Base-by-base conservation (phyloP, 257 asterid species). In the Solanum etuberosum region DNA sequence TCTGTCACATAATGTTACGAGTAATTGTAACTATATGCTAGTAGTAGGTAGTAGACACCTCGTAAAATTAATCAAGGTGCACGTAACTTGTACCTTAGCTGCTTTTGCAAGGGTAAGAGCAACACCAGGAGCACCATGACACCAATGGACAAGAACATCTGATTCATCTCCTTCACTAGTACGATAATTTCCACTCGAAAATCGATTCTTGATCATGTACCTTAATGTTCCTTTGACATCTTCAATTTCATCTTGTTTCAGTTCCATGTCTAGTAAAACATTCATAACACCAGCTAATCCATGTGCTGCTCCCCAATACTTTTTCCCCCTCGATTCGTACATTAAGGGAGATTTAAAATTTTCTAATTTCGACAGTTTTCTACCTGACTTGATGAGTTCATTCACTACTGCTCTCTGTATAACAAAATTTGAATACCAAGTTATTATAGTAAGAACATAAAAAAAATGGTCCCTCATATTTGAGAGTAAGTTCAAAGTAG, bases 281-380 rank as follows among this genome's bases (percentile, higher is more conserved):
- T 94, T 87, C 87, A 93, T 80, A 63, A 94, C 93, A 87, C 98
- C 98, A 40, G 98, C 96, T 74, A 96, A 85, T 63, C 98, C 98
- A 86, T 94, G 98, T 34, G 98, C 98, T 1, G 98, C 96, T 88
- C 98, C 98, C 98, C 96, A 94, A 68, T 96, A 94, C 85, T 73
- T 93, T 70, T 93, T 91, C 54, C 96, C 98, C n/a, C 95, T 94
- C 98, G 97, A 96, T 88, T 92, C 94, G 68, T 89, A 94, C 98
- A 94, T 94, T 90, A 96, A 88, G 1, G 97, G 94, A 37, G 95
- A 92, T 85, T 91, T 91, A 1, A 40, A 35, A 11, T 85, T 67
- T 3, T 67, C 81, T 85, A 87, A 87, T n/a, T 87, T 92, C 6
- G 90, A 95, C 92, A 93, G 31, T 70, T 90, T 85, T 85, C 92